phyloP scores from a whole-genome alignment of 805 yeast genomes.

The Pichia manshurica region DNA sequence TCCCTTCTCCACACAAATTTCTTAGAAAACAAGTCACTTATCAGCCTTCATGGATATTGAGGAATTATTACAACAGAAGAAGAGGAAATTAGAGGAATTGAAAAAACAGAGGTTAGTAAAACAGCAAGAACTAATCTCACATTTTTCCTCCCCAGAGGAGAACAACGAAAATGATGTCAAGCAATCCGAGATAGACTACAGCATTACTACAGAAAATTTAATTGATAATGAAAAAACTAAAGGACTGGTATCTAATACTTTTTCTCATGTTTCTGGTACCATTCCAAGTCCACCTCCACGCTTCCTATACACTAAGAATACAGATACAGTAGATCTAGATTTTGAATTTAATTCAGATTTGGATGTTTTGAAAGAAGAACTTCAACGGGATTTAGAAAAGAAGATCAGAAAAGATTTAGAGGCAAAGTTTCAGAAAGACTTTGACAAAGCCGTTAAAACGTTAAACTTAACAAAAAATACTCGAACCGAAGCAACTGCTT shows the following conservation, averaged over 20 bases:
- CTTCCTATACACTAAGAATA: slow-evolving; percentile 4
- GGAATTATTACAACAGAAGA: slow-evolving; percentile 43
- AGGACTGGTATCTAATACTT: too few species aligned
- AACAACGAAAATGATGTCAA: too few species aligned
- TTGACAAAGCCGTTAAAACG: neutral
- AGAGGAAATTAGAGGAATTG: slow-evolving; percentile 46
- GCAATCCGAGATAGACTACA: too few species aligned
- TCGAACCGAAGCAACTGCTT: neutral
- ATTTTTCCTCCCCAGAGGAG: neutral
- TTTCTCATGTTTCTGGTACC: too few species aligned
- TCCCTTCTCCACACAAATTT: too few species aligned
- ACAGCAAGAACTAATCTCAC: slow-evolving; percentile 11
- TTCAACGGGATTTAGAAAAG: slow-evolving; percentile 13
- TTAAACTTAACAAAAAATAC: neutral
- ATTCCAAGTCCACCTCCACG: slow-evolving; percentile 2
- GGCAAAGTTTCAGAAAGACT: slow-evolving; percentile 6
- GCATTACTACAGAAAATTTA: too few species aligned
- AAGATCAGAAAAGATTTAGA: slow-evolving; percentile 11
- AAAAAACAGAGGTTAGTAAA: slow-evolving; percentile 39
- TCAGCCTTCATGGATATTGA: slow-evolving; percentile 26
- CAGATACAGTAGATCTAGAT: slow-evolving; percentile 9
- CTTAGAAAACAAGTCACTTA: too few species aligned
- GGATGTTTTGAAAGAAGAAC: slow-evolving; percentile 2
- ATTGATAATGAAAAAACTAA: too few species aligned
- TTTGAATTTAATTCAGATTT: neutral